Evolutionary conservation across 2,329 filamentous ascomycete genomes (phyloP).

Genomic region (Dryadomyces sulphureus): DNA sequence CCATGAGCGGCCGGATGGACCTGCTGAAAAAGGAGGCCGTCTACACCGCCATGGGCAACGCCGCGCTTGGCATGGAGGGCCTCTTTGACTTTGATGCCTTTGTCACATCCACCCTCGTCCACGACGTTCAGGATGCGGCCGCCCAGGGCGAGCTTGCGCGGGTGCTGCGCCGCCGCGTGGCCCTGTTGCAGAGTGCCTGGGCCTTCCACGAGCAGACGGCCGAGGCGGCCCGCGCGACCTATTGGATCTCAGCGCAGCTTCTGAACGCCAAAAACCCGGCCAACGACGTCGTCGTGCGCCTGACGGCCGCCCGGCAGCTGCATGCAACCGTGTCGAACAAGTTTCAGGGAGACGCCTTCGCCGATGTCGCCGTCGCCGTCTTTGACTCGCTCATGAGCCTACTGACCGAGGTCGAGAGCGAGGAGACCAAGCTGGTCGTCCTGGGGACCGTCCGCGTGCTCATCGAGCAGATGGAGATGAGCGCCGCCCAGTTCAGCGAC

Average conservation of each 20-base stretch:
- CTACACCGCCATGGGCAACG: constrained; percentile 81
- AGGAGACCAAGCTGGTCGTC: constrained; percentile 82
- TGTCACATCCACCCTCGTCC: constrained; percentile 57
- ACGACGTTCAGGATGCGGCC: constrained; percentile 70
- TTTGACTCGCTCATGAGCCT: constrained; percentile 60
- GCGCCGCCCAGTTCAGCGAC: constrained; percentile 56
- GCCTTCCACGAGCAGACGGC: constrained; percentile 61
- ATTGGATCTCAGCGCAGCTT: constrained; percentile 79
- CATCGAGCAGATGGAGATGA: constrained; percentile 66
- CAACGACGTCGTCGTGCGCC: constrained; percentile 84
- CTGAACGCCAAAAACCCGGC: constrained; percentile 59
- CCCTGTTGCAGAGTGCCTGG: constrained; percentile 84
- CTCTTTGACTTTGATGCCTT: constrained; percentile 75
- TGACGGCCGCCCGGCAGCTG: constrained; percentile 79
- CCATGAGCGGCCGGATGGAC: constrained; percentile 50
- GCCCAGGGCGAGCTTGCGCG: constrained; percentile 49
- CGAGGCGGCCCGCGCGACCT: constrained; percentile 57
- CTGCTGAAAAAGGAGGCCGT: constrained; percentile 84
- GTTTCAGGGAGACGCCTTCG: constrained; percentile 59
- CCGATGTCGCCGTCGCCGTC: constrained; percentile 61
- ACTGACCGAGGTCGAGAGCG: constrained; percentile 64
- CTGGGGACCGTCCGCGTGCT: constrained; percentile 73
- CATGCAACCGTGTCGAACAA: constrained; percentile 67
- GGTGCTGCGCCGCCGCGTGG: constrained; percentile 72
- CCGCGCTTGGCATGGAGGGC: constrained; percentile 60